Evolutionary conservation across 176 grass and related monocot genomes (phyloP), one percentile per base, ranked within the genome.

Genomic region (Oryza longistaminata): DNA sequence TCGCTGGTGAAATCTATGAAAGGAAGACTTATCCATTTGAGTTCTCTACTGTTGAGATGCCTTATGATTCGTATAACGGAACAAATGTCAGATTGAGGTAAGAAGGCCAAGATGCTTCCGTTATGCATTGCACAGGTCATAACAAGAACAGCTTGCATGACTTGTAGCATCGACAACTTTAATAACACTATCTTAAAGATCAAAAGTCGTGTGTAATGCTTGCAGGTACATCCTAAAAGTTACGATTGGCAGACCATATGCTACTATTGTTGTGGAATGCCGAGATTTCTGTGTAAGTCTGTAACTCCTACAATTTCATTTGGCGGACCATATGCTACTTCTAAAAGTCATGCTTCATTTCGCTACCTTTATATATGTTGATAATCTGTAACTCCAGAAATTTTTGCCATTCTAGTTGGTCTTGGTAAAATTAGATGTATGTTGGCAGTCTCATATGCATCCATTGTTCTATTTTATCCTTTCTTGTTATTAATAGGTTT

Each of bases 11-110:
- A 75, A 92, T 98, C 34, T 98, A 93, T 89, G 96, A 98, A 90
- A 88, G 88, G 74, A 98, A 95, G 81, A 85, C 85, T 70, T 98
- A 90, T 58, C 91, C 96, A 71, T 95, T 98, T 85, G 96, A 98
- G 77, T 95, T 98, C 76, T 87, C 96, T 68, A 86, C 89, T 72
- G 91, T 95, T 92, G 96, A 98, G 86, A 98, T 98, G 96, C 96
- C 91, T 31, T 98, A 98, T 50, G 96, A 98, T 73, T 92, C 96
- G 62, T 98, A 95, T 65, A 92, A 87, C 40, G 96, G 96, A 39
- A 90, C 91, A 10, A 95, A 98, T 93, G 96, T 98, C 43, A 92
- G 96, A 45, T 55, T 98, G 76, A 98, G 96, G 96, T 95, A 80
- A 75, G 80, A 45, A 26, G 3, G 7, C 77, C 52, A 37, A 78